Percentiles rank a stretch among this genome's conserved stretches.
Conservation (phyloP, 1,284 basidiomycete genomes). For the Coniferiporia sulphurascens region DNA sequence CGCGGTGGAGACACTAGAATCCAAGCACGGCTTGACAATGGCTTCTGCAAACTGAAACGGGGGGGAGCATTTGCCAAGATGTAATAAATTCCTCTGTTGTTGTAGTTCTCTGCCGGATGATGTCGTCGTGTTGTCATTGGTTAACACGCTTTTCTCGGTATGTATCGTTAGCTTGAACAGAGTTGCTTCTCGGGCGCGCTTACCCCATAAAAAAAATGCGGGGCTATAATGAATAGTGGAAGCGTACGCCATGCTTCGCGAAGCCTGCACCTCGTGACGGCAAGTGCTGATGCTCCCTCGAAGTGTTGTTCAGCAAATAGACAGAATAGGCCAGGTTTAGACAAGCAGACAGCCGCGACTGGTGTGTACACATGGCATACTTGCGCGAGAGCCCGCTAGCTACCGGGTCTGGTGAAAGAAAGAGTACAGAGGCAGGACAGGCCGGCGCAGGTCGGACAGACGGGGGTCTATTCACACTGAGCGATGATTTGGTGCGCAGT, state of each 20-base stretch:
- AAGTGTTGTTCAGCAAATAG: too few relatives aligned
- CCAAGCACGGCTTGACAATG: too few relatives aligned
- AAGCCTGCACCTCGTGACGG: not conserved
- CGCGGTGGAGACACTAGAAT: too few relatives aligned
- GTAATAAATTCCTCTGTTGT: too few relatives aligned
- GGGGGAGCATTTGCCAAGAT: too few relatives aligned
- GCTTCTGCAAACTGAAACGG: not conserved
- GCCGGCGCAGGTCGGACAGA: not conserved
- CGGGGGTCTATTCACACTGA: not conserved
- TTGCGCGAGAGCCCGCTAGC: not conserved
- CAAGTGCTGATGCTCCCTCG: too few relatives aligned
- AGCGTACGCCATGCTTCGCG: not conserved
- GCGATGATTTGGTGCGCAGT: not conserved
- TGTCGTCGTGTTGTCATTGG: not conserved
- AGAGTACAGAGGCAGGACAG: too few relatives aligned
- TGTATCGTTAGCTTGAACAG: too few relatives aligned
- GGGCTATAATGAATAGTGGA: conserved; percentile 3
- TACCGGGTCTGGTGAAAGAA: not conserved
- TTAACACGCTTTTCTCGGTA: not conserved
- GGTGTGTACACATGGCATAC: too few relatives aligned
- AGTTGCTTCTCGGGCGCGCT: not conserved
- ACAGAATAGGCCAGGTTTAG: too few relatives aligned
- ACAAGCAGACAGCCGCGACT: too few relatives aligned
- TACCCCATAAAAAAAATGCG: conserved; percentile 6
- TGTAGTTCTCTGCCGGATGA: too few relatives aligned